Evolutionary conservation across 495 filamentous ascomycete genomes (phyloP), one percentile per base, ranked within the genome.

Genomic region (Daldinia vernicosa): DNA sequence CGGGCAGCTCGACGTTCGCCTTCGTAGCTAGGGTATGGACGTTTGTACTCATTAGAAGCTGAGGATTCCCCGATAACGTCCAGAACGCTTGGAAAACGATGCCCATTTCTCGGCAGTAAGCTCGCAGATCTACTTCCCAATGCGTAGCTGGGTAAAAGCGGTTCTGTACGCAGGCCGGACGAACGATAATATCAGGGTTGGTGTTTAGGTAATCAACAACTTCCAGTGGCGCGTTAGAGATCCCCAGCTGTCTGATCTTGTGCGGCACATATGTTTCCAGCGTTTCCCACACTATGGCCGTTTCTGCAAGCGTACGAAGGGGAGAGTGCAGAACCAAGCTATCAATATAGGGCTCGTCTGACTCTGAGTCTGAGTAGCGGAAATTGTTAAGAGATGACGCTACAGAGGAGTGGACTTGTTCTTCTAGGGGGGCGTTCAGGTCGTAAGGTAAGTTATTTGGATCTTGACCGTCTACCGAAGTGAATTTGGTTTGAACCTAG

Each of bases 401-500:
- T 60, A 95, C 83, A 0, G 90, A 93, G 26, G 86, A 78, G 66
- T 86, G 84, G 22, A 95, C 85, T 75, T 93, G 90, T 6, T 89
- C 30, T 77, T 81, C 66, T 89, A 83, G 40, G 81, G 83, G 55
- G 66, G 80, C 61, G 74, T 78, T n/a, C 78, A 74, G 71, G 85
- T 79, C 77, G 89, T 93, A 74, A 1, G 90, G 91, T 80, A 88
- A 82, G 65, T 86, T 84, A 26, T 83, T 74, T 4, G 78, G 81
- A 56, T 90, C 85, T 71, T 93, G 91, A 14, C 87, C 86, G 39
- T 80, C 80, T 15, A 85, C 66, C 1, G 90, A 83, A 5, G 91
- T 92, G 79, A 89, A 94, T 77, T 95, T 95, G 9, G 93, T 93
- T 86, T 96, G 93, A 24, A 94, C 82, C 90, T 92, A 73, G 57